A percentile compares a stretch with the other conserved stretches of the same genome.
phyloP scores from a whole-genome alignment of 345 rosid species.

The Populus euphratica region DNA sequence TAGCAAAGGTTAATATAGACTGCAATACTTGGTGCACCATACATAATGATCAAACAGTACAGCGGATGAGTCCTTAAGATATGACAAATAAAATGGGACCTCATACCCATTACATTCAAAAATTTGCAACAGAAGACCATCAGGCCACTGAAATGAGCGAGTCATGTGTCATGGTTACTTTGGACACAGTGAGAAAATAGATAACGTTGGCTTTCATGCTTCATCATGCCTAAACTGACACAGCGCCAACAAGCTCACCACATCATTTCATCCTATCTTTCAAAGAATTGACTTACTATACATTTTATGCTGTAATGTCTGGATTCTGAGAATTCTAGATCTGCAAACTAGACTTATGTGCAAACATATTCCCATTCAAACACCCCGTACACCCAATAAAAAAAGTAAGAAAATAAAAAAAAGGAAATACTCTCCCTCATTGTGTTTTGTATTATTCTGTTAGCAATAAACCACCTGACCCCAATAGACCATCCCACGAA shows the following conservation, averaged over 20 bases:
- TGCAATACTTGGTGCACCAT: not conserved
- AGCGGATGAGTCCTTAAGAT: not conserved
- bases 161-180: not conserved
- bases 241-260: not conserved
- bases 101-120: not conserved
- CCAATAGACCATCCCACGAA: not conserved
- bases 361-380: not conserved
- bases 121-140: not conserved
- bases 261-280: not conserved
- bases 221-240: not conserved
- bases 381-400: not conserved
- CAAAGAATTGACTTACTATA: not conserved
- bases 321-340: not conserved
- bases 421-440: not conserved
- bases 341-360: too few species aligned
- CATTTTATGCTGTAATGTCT: not conserved
- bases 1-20: not conserved
- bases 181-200: too few species aligned
- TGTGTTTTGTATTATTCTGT: not conserved
- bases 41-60: not conserved
- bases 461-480: not conserved
- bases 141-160: not conserved
- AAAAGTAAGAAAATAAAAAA: not conserved
- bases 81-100: not conserved
- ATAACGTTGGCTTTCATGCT: too few species aligned